Evolutionary conservation across 768 basidiomycete genomes (phyloP).

Genomic region (Tulasnella sp.): DNA sequence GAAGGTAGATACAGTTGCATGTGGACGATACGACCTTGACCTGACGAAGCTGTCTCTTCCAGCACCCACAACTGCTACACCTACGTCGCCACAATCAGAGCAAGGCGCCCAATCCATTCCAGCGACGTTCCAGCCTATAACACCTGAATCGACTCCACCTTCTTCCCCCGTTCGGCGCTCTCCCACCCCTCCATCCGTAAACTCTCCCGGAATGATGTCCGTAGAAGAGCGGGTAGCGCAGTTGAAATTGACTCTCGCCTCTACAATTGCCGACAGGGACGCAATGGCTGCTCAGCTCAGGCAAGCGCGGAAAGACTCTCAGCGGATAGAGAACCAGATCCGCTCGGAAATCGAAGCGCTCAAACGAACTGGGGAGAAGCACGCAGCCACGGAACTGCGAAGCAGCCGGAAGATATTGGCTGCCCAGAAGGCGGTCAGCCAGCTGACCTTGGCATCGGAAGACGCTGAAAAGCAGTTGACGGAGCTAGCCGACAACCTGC

Average conservation of each 20-base stretch:
- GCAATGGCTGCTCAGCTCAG: constrained; percentile 68
- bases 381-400: constrained; percentile 67
- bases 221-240: constrained; percentile 64
- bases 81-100: neutral
- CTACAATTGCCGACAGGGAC: constrained; percentile 63
- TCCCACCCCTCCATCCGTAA: constrained; percentile 33
- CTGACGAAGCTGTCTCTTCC: neutral
- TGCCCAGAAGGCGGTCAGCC: constrained; percentile 82
- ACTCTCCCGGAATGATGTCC: constrained; percentile 43
- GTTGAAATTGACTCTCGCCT: constrained; percentile 63
- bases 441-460: constrained; percentile 57
- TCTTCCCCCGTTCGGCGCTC: constrained; percentile 23
- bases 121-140: constrained; percentile 22
- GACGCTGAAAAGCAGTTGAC: constrained; percentile 45
- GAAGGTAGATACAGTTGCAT: neutral
- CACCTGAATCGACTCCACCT: constrained; percentile 28
- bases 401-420: constrained; percentile 82
- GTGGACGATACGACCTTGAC: neutral
- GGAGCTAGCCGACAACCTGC: constrained; percentile 24
- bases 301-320: constrained; percentile 70
- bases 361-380: constrained; percentile 79
- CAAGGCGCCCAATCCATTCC: neutral
- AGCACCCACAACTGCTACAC: neutral
- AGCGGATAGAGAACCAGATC: constrained; percentile 76
- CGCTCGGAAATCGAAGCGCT: constrained; percentile 80